A percentile compares a stretch with the other conserved stretches of the same genome.
These are phyloP conservation scores for Cicer bijugum DNA, from an alignment of 306 rosid species.

Conservation along the genomic window DNA sequence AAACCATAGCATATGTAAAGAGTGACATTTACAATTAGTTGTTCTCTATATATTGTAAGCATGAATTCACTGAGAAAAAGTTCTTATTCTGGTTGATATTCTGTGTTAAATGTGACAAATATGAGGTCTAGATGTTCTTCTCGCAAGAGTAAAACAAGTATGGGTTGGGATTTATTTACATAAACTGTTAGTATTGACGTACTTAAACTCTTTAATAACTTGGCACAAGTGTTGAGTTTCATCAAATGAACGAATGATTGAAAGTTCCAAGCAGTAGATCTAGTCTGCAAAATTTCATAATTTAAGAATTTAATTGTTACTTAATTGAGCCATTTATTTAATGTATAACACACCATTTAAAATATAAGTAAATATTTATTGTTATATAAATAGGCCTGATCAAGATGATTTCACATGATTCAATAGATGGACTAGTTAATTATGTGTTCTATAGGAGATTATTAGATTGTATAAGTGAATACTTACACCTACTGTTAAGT, in stretches of 20 bases:
- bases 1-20: slow-evolving; percentile 11
- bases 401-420: neutral
- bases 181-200: neutral
- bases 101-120: slow-evolving; percentile 31
- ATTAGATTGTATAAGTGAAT: slow-evolving; percentile 12
- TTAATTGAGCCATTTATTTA: neutral
- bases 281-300: slow-evolving; percentile 7
- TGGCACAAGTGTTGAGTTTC: neutral
- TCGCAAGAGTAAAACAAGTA: slow-evolving; percentile 1
- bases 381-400: neutral
- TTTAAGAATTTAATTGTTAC: neutral
- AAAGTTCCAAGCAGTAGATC: slow-evolving; percentile 3
- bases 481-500: slow-evolving; percentile 1
- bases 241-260: neutral
- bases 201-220: neutral
- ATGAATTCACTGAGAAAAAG: slow-evolving; percentile 16
- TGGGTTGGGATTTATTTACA: neutral
- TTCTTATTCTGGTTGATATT: slow-evolving; percentile 22
- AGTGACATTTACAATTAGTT: neutral
- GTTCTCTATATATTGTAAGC: slow-evolving; percentile 2
- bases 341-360: neutral
- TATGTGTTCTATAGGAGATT: neutral
- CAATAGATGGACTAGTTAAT: neutral
- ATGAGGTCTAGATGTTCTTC: slow-evolving; percentile 7
- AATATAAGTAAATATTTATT: neutral